Conservation (phyloP, 768 basidiomycete genomes). For the Kondoa subrosea region DNA sequence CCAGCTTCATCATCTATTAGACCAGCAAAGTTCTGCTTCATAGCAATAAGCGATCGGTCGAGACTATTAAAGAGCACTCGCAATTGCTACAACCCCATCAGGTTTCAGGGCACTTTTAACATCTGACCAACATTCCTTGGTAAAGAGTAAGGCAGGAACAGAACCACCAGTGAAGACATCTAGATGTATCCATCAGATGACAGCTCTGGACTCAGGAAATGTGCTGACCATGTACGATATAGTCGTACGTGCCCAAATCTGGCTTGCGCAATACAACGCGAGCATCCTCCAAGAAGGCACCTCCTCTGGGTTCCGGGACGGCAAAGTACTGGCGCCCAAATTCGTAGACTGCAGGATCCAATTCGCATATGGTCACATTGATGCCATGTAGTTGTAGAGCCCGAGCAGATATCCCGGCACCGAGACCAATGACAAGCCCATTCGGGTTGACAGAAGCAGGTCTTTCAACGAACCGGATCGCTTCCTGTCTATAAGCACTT, state of each 20-base stretch:
- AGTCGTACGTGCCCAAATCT: constrained; percentile 32
- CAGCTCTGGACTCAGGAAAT: not conserved
- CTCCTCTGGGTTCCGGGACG: constrained; percentile 45
- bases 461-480: constrained; percentile 50
- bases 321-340: constrained; percentile 66
- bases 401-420: constrained; percentile 62
- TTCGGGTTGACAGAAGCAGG: constrained; percentile 27
- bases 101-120: constrained; percentile 47
- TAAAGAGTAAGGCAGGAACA: constrained; percentile 73
- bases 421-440: constrained; percentile 67
- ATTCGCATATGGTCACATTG: constrained; percentile 69
- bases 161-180: constrained; percentile 64
- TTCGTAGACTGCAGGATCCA: constrained; percentile 75
- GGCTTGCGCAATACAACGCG: constrained; percentile 54
- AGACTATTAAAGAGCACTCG: constrained; percentile 34
- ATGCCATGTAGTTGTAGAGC: constrained; percentile 55
- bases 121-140: constrained; percentile 63
- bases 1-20: constrained; percentile 46
- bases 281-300: constrained; percentile 59
- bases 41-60: not conserved
- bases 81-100: constrained; percentile 64
- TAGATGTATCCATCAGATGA: not conserved
- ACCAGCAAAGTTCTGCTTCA: constrained; percentile 66
- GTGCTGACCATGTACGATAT: constrained; percentile 61
- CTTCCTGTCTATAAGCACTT: too few species aligned